Evolutionary conservation across 2,329 filamentous ascomycete genomes (phyloP).

Genomic region (Xylariaceae sp.): DNA sequence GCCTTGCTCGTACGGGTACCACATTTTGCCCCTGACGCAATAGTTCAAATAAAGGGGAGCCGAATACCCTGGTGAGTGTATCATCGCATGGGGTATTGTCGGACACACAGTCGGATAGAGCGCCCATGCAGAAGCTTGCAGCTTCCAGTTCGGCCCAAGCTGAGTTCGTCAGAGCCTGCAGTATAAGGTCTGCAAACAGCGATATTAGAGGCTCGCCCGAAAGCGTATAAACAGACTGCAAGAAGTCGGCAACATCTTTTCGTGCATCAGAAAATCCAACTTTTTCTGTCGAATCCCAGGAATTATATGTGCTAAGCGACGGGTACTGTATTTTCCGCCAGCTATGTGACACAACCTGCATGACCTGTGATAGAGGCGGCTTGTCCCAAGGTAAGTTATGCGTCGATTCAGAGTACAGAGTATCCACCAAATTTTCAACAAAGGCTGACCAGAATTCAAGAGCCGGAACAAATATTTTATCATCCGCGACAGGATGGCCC

Average conservation of each 20-base stretch:
- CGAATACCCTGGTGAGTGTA: slow-evolving; percentile 64
- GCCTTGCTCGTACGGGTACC: slow-evolving; percentile 65
- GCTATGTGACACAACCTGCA: slow-evolving; percentile 66
- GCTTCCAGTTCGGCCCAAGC: slow-evolving; percentile 65
- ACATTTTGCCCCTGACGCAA: slow-evolving; percentile 51
- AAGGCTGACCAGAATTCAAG: slow-evolving; percentile 83
- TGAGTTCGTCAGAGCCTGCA: slow-evolving; percentile 51
- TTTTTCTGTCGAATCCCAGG: slow-evolving; percentile 72
- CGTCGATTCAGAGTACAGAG: slow-evolving; percentile 53
- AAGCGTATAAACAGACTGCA: slow-evolving; percentile 71
- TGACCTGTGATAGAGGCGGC: slow-evolving; percentile 60
- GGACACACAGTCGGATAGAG: slow-evolving; percentile 66
- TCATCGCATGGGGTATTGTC: slow-evolving; percentile 62
- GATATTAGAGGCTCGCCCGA: slow-evolving; percentile 59
- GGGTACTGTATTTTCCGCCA: slow-evolving; percentile 74
- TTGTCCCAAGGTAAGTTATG: slow-evolving; percentile 57
- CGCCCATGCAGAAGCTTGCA: slow-evolving; percentile 64
- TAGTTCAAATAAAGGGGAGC: slow-evolving; percentile 58
- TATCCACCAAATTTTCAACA: slow-evolving; percentile 68
- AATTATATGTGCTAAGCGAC: slow-evolving; percentile 54
- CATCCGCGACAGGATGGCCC: slow-evolving; percentile 70
- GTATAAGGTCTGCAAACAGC: slow-evolving; percentile 58
- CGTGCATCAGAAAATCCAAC: slow-evolving; percentile 72
- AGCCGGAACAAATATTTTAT: slow-evolving; percentile 72
- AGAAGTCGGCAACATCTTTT: slow-evolving; percentile 76